Base-by-base conservation (phyloP, 352 stramenopile genomes). In the Elongisporangium anandrum region DNA sequence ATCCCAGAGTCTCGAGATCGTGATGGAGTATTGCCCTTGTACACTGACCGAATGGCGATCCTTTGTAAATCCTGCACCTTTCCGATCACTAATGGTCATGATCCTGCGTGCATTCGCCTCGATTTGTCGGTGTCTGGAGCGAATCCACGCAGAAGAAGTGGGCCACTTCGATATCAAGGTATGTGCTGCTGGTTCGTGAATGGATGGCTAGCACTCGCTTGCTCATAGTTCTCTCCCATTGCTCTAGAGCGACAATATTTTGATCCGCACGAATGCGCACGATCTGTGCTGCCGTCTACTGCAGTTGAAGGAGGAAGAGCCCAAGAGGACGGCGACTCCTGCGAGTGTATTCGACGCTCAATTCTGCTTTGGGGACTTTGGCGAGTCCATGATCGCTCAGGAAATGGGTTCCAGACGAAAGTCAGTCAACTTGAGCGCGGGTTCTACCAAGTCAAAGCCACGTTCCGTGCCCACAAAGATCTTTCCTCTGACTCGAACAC, bases 121-220 rank as follows among this genome's bases (percentile, higher is more conserved):
- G 19, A 66, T 70, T 0, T 83, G 65, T 13, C 56, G 59, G 2
- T 72, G 70, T 7, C 39, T 88, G 3, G 34, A 15, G 22, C 66
- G 66, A 9, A 74, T 90, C 29, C 80, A 90, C 57, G 48, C 59
- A 23, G 64, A 71, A 19, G 60, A 62, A 0, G 58, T 90, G 7
- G 80, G 75, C 6, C 80, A 90, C 54, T 88, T 92, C 23, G 82
- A 90, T 54, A 73, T 92, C 29, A 92, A 92, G 75, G 80, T 79
- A 48, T 59, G 21, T 16, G 4, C 20, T 13, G 45, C 19, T 47
- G 12, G 5, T 17, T n/a, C n/a, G n/a, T n/a, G n/a, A n/a, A n/a
- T n/a, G n/a, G n/a, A n/a, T n/a, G n/a, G n/a, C n/a, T n/a, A n/a
- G n/a, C n/a, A n/a, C n/a, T n/a, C n/a, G n/a, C n/a, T n/a, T n/a